Evolutionary conservation across 805 yeast genomes (phyloP).

Genomic region (Candida adriatica): DNA sequence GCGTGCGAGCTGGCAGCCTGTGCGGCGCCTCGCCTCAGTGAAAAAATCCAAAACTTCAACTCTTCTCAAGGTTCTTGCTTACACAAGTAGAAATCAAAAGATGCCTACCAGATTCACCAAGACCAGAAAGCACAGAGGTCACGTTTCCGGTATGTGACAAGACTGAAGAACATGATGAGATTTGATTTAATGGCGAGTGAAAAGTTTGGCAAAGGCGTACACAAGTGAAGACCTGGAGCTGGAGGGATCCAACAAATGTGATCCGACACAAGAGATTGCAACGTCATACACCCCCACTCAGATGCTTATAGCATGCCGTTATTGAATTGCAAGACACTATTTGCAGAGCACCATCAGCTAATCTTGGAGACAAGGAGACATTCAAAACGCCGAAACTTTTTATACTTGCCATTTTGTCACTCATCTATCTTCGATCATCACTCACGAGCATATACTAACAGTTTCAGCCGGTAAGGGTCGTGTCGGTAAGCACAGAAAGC

Average conservation of each 20-base stretch:
- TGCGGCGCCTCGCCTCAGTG: conserved; percentile 6
- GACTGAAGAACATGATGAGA: not conserved
- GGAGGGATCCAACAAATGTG: no score
- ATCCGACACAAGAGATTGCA: no score
- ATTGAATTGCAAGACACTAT: no score
- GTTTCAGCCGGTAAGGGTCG: conserved; percentile 98
- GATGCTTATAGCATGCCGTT: no score
- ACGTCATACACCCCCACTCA: no score
- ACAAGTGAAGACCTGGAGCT: no score
- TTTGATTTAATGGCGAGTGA: not conserved
- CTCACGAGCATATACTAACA: conserved; percentile 23
- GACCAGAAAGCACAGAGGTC: conserved; percentile 99
- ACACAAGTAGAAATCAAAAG: conserved; percentile 29
- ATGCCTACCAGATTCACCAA: conserved; percentile 99
- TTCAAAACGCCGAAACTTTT: no score
- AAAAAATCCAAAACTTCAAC: conserved; percentile 17
- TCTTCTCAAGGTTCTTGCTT: conserved; percentile 13
- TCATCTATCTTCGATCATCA: no score
- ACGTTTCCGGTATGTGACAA: conserved; percentile 93
- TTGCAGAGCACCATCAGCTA: no score
- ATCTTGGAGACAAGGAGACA: no score
- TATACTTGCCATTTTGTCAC: no score
- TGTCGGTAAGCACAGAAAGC: conserved; percentile 99
- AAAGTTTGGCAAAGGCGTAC: no score
- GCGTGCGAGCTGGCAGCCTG: not conserved